Percentiles rank a stretch among this genome's conserved stretches.
phyloP scores from a whole-genome alignment of 441 rosid genomes.

The Lepidium campestre region DNA sequence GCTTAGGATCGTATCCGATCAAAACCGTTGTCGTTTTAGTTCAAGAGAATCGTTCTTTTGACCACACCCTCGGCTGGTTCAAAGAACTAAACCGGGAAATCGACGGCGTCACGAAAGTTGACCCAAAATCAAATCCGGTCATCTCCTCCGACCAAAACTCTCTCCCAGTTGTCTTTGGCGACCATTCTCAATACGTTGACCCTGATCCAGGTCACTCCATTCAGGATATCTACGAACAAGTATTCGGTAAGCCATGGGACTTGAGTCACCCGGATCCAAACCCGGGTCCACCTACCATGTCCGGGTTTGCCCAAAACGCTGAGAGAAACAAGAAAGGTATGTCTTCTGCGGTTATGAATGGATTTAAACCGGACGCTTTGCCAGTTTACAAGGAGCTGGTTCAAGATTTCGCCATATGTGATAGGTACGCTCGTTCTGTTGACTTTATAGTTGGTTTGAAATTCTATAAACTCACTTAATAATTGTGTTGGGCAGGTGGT shows the following conservation, averaged over 20 bases:
- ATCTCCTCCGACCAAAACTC: slow-evolving; percentile 48
- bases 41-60: slow-evolving; percentile 90
- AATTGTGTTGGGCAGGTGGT: slow-evolving; percentile 38
- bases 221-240: slow-evolving; percentile 84
- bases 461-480: no score
- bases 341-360: slow-evolving; percentile 71
- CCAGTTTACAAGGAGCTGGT: slow-evolving; percentile 70
- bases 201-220: slow-evolving; percentile 87
- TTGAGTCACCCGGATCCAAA: slow-evolving; percentile 23
- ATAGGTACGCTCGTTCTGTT: no score
- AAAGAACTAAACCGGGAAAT: slow-evolving; percentile 63
- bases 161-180: slow-evolving; percentile 31
- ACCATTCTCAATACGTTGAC: slow-evolving; percentile 58
- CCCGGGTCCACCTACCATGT: slow-evolving; percentile 47
- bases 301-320: slow-evolving; percentile 78
- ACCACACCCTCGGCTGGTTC: slow-evolving; percentile 85
- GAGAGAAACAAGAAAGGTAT: slow-evolving; percentile 48
- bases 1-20: slow-evolving; percentile 42
- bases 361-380: slow-evolving; percentile 58
- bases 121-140: slow-evolving; percentile 49
- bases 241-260: slow-evolving; percentile 65
- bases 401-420: slow-evolving; percentile 41
- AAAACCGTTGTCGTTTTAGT: slow-evolving; percentile 74
- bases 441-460: no score
- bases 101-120: slow-evolving; percentile 61